These are phyloP conservation scores for Filosporella fistucella DNA, from an alignment of 495 filamentous ascomycete genomes.

Conservation along the genomic window DNA sequence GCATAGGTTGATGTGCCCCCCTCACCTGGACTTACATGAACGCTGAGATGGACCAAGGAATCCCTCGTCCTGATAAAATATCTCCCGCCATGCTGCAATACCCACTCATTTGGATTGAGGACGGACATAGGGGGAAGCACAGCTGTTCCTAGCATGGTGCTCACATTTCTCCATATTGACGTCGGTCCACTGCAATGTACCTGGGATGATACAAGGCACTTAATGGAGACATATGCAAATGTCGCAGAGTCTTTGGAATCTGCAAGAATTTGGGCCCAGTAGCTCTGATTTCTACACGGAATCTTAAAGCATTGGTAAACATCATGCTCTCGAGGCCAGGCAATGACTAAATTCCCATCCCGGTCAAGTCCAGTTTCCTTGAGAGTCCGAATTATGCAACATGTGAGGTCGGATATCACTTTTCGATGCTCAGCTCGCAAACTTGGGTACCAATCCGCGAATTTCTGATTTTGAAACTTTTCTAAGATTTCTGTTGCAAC, in stretches of 20 bases:
- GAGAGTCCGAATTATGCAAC: neutral
- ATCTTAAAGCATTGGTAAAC: slow-evolving; percentile 3
- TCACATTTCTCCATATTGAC: neutral
- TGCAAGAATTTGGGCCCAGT: slow-evolving; percentile 7
- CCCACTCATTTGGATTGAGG: neutral
- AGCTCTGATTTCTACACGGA: slow-evolving; percentile 4
- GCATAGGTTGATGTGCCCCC: neutral
- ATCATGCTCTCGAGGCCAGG: neutral
- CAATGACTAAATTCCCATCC: slow-evolving; percentile 1
- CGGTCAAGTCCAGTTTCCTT: slow-evolving; percentile 5
- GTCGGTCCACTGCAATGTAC: neutral
- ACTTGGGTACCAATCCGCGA: neutral
- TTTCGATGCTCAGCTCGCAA: neutral
- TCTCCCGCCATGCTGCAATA: neutral
- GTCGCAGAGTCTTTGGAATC: slow-evolving; percentile 7
- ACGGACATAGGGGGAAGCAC: neutral
- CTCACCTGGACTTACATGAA: neutral
- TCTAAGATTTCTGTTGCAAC: neutral
- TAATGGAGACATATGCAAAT: slow-evolving; percentile 2
- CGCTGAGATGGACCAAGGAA: neutral
- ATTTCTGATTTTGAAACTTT: neutral
- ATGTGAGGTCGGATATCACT: neutral
- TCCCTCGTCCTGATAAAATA: neutral
- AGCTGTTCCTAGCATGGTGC: neutral
- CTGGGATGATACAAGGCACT: neutral